Evolutionary conservation across 805 yeast genomes (phyloP), one percentile per base, ranked within the genome.

Genomic region (Candida berthetii): DNA sequence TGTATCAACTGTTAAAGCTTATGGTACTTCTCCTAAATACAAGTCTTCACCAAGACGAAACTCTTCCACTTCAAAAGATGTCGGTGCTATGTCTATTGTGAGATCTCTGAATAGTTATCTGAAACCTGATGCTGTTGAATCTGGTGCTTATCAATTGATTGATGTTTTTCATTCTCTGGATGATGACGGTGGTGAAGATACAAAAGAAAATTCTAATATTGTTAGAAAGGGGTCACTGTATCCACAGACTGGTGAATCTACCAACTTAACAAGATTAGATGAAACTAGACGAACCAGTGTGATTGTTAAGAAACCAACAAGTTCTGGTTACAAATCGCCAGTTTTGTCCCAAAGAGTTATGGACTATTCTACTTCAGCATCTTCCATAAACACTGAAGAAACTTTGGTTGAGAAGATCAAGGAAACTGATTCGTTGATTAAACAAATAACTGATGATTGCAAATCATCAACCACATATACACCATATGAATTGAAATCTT

Each of bases 361-460:
- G n/a, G n/a, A 27, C 8, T 27, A 31, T 31, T 16, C 19, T 4
- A n/a, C 33, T 15, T 31, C 33, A n/a, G 5, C 19, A 14, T 31
- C 29, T 4, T 31, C 34, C 7, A 31, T 16, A 4, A 17, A 31
- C 9, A 31, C 17, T 4, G 19, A 31, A 17, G 19, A 17, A 15
- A 31, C 19, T 31, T 31, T 31, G 17, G 17, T 31, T 15, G 34
- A 31, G 11, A 31, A 31, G 15, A 28, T 37, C 10, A 7, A 31
- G 18, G 39, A 31, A 20, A 37, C 35, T 20, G 39, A 37, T 28
- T 5, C 10, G 3, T 37, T 37, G 29, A 37, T 37, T 20, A n/a
- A 9, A 15, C 14, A 36, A 16, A 15, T 31, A 3, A 31, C 10
- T 17, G 17, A 15, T 4, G 19, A 31, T 11, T 16, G 19, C 15